phyloP scores from a whole-genome alignment of 495 filamentous ascomycete species.

The Ramalina intermedia region DNA sequence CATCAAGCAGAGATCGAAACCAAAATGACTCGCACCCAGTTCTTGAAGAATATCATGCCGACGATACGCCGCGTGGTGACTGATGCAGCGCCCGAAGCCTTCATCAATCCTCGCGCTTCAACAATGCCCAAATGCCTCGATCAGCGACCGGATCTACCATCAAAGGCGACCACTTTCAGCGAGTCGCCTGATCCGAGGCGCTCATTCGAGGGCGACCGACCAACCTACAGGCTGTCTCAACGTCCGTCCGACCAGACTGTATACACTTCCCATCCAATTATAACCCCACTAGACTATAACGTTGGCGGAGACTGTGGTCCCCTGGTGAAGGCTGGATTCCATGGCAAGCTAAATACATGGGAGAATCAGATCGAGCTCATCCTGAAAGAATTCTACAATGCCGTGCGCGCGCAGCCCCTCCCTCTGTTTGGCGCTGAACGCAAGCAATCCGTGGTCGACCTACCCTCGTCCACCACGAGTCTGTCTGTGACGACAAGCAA shows the following conservation, averaged over 20 bases:
- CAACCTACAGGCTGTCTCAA: constrained; percentile 10
- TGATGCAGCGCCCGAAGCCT: constrained; percentile 53
- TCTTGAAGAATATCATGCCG: constrained; percentile 91
- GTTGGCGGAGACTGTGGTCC: constrained; percentile 27
- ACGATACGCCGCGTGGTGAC: constrained; percentile 65
- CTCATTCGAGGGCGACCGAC: constrained; percentile 14
- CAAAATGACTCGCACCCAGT: constrained; percentile 90
- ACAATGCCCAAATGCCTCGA: constrained; percentile 21
- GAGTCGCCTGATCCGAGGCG: constrained; percentile 3
- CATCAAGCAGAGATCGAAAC: constrained; percentile 87
- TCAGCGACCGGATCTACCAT: not conserved
- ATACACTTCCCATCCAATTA: constrained; percentile 1
- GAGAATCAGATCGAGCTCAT: constrained; percentile 79
- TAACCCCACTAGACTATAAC: constrained; percentile 9
- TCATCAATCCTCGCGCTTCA: constrained; percentile 38
- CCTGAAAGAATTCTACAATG: constrained; percentile 81
- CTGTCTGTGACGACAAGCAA: constrained; percentile 30
- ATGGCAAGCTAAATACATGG: constrained; percentile 67
- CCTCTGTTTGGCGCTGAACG: constrained; percentile 59
- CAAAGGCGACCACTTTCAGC: not conserved
- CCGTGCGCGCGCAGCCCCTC: constrained; percentile 71
- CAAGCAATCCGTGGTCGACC: constrained; percentile 22
- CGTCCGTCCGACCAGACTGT: constrained; percentile 13
- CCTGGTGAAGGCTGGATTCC: constrained; percentile 68
- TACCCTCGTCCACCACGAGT: constrained; percentile 27